Evolutionary conservation across 129 eudicot genomes (phyloP), one percentile per base, ranked within the genome.

Genomic region (Ambrosia trifida): DNA sequence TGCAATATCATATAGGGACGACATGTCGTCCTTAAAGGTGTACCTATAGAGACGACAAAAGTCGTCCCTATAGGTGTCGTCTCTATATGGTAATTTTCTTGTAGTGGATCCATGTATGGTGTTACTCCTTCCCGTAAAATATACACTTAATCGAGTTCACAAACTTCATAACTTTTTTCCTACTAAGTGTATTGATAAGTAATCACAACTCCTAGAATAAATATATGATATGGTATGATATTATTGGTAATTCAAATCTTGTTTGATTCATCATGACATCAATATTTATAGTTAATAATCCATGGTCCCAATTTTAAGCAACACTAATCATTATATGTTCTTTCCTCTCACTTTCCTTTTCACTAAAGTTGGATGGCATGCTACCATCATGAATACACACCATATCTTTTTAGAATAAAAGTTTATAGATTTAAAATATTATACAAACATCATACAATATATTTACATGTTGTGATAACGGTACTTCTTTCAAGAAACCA

Each of bases 321-420:
- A 69, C 80, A 69, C 45, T 46, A 59, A 59, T 76, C 70, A 76
- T 76, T 14, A 59, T 18, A 35, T 62, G 30, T 76, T 58, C 70
- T 36, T 77, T 69, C 49, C 71, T 50, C 72, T 50, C 54, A 53
- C 66, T 74, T 75, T 66, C 79, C 73, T 62, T 66, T 66, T 62
- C 43, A 28, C 67, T 52, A 41, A 75, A 75, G 79, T 66, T 31
- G 44, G 11, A 65, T 44, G 72, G 67, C 79, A 75, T 75, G 79
- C 79, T 65, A 16, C 66, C 79, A 64, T 74, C 72, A 74, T 65
- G 40, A 71, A 64, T 53, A 41, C 60, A 46, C 78, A 59, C 50
- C 66, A 65, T 63, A 73, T 50, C 70, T 52, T 46, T 45, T 19
- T 31, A 10, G 54, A 74, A 16, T 53, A 52, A 17, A 24, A 66